Evolutionary conservation across 2,329 filamentous ascomycete species (phyloP).

Genomic region (Helotiales sp.): DNA sequence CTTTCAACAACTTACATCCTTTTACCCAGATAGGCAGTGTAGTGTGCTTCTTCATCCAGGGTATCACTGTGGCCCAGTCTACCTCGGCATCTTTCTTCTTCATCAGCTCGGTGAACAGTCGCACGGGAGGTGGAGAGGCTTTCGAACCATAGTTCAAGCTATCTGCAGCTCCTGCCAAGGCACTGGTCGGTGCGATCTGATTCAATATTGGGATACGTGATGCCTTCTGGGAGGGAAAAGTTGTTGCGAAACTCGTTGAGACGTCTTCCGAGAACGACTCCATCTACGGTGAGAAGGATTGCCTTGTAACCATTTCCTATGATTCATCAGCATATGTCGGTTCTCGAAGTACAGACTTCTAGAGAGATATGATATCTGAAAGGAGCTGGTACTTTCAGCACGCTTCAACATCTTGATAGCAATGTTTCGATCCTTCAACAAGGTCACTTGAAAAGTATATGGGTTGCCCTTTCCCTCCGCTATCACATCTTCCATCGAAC

Average conservation of each 20-base stretch:
- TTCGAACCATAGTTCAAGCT: conserved; percentile 34
- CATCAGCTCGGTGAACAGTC: conserved; percentile 2
- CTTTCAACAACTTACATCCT: conserved; percentile 24
- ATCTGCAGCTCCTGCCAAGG: conserved; percentile 24
- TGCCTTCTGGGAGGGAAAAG: conserved; percentile 46
- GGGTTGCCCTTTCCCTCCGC: conserved; percentile 41
- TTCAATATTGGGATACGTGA: conserved; percentile 45
- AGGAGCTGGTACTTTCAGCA: conserved; percentile 43
- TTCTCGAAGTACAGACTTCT: background rate
- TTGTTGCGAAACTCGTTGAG: conserved; percentile 54
- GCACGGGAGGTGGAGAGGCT: background rate
- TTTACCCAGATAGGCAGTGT: conserved; percentile 47
- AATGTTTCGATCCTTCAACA: conserved; percentile 48
- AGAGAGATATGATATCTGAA: too few relatives aligned
- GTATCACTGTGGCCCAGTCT: conserved; percentile 51
- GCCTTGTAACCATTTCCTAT: conserved; percentile 49
- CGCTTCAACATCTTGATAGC: conserved; percentile 43
- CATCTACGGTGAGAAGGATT: conserved; percentile 55
- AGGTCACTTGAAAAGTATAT: conserved; percentile 55
- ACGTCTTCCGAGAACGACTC: conserved; percentile 51
- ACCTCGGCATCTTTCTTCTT: conserved; percentile 37
- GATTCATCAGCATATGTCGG: background rate
- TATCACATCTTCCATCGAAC: conserved; percentile 46
- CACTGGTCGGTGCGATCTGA: conserved; percentile 29
- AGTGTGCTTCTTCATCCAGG: conserved; percentile 48